A percentile compares a stretch with the other conserved stretches of the same genome.
phyloP scores from a whole-genome alignment of 345 rosid species.

The Citrus maxima region DNA sequence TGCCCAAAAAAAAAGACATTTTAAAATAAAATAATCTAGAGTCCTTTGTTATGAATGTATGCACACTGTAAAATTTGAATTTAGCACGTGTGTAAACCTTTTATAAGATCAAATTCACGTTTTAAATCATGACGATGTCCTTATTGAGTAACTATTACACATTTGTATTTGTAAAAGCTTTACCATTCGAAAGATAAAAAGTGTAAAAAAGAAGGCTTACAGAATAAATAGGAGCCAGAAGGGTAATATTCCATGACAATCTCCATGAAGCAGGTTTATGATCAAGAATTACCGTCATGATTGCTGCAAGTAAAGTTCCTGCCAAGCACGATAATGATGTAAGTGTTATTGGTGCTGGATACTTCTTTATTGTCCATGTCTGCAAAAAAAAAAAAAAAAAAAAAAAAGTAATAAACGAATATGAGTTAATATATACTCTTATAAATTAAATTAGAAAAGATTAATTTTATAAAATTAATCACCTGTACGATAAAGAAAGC shows the following conservation, averaged over 20 bases:
- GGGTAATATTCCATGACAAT: conserved; percentile 8
- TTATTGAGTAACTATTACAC: too few relatives aligned
- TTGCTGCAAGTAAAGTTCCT: conserved; percentile 3
- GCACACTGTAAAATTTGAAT: too few relatives aligned
- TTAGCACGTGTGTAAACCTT: too few relatives aligned
- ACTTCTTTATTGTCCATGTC: not conserved
- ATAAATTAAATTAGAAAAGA: too few relatives aligned
- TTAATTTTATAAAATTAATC: not conserved
- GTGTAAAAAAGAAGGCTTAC: not conserved
- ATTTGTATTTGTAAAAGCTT: not conserved
- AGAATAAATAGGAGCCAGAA: conserved; percentile 7
- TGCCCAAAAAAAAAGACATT: not conserved
- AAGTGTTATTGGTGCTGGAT: conserved; percentile 12
- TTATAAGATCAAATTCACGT: not conserved
- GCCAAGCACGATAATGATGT: conserved; percentile 4
- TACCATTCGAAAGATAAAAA: not conserved
- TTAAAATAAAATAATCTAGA: too few relatives aligned
- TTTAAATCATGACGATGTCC: too few relatives aligned
- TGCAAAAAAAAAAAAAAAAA: not conserved
- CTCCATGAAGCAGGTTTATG: conserved; percentile 10
- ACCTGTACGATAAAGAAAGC: not conserved
- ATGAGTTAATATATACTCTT: not conserved
- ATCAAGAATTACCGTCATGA: conserved; percentile 2
- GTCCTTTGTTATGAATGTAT: too few relatives aligned
- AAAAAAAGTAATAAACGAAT: not conserved